Evolutionary conservation across 1,284 basidiomycete genomes (phyloP).

Genomic region (Amylostereum areolatum): DNA sequence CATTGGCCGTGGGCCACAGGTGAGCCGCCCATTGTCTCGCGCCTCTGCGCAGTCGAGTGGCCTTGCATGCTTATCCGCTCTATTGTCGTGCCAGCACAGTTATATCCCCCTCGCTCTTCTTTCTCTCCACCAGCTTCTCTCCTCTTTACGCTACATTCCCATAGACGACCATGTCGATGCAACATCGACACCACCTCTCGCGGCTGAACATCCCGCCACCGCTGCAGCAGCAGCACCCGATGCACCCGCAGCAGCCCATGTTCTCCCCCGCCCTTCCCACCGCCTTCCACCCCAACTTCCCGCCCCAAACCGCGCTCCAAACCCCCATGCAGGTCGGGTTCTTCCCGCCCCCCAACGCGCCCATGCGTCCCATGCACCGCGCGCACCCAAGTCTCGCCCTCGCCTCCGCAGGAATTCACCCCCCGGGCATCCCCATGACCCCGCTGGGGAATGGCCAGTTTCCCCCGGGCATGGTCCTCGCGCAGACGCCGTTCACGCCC

Average conservation of each 20-base stretch:
- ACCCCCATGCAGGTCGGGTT: conserved; percentile 70
- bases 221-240: conserved; percentile 23
- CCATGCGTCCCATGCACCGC: conserved; percentile 42
- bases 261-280: conserved; percentile 65
- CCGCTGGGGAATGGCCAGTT: neutral
- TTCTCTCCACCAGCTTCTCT: too few relatives aligned
- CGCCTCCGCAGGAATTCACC: conserved; percentile 51
- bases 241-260: conserved; percentile 25
- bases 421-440: conserved; percentile 50
- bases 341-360: conserved; percentile 41
- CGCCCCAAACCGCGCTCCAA: conserved; percentile 40
- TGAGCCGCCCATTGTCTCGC: too few relatives aligned
- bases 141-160: too few relatives aligned
- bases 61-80: too few relatives aligned
- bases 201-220: conserved; percentile 28
- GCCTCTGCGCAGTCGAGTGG: too few relatives aligned
- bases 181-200: conserved; percentile 22
- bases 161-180: conserved; percentile 1
- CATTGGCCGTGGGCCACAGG: too few relatives aligned
- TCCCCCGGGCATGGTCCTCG: too few relatives aligned
- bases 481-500: too few relatives aligned
- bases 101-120: too few relatives aligned
- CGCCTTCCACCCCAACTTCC: conserved; percentile 51
- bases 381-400: conserved; percentile 58
- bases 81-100: too few relatives aligned